Percentiles rank a stretch among this genome's conserved stretches.
Conservation (phyloP, 2,329 filamentous ascomycete species). For the Fusarium caatingaense region DNA sequence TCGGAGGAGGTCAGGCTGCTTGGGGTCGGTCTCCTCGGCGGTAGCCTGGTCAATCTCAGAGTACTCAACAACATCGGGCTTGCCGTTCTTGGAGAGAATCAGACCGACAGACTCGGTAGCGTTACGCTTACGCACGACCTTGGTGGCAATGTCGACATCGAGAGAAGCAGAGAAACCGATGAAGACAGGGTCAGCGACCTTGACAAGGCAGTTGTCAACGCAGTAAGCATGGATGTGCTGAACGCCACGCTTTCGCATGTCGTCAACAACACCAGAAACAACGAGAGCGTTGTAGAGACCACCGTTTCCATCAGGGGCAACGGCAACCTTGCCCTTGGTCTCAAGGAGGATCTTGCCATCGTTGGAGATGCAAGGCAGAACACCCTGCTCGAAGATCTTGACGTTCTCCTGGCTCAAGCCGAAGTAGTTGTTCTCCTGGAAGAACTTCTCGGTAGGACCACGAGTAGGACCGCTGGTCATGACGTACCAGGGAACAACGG, state of each 20-base stretch:
- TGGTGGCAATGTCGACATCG: slow-evolving; percentile 94
- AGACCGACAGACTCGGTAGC: slow-evolving; percentile 96
- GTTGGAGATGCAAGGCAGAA: slow-evolving; percentile 95
- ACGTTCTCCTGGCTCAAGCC: slow-evolving; percentile 88
- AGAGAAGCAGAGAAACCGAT: slow-evolving; percentile 91
- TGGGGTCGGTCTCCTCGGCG: slow-evolving; percentile 88
- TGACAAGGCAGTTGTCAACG: slow-evolving; percentile 99
- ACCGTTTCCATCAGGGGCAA: slow-evolving; percentile 96
- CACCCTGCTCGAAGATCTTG: slow-evolving; percentile 94
- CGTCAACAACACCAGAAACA: slow-evolving; percentile 80
- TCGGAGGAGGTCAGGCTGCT: slow-evolving; percentile 84
- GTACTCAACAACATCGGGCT: slow-evolving; percentile 98
- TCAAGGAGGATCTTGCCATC: slow-evolving; percentile 97
- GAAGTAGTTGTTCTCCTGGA: slow-evolving; percentile 90
- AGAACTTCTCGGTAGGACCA: slow-evolving; percentile 92
- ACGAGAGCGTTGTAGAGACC: slow-evolving; percentile 95
- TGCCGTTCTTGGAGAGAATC: slow-evolving; percentile 94
- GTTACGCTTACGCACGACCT: slow-evolving; percentile 98
- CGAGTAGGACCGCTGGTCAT: slow-evolving; percentile 98
- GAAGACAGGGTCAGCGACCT: slow-evolving; percentile 96
- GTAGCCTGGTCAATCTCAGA: slow-evolving; percentile 92
- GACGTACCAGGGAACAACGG: slow-evolving; percentile 94
- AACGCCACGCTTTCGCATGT: slow-evolving; percentile 90
- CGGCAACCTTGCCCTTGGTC: slow-evolving; percentile 88
- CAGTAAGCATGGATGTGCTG: slow-evolving; percentile 98